Evolutionary conservation across 2,329 filamentous ascomycete genomes (phyloP).

Genomic region (Penicillium sp.): DNA sequence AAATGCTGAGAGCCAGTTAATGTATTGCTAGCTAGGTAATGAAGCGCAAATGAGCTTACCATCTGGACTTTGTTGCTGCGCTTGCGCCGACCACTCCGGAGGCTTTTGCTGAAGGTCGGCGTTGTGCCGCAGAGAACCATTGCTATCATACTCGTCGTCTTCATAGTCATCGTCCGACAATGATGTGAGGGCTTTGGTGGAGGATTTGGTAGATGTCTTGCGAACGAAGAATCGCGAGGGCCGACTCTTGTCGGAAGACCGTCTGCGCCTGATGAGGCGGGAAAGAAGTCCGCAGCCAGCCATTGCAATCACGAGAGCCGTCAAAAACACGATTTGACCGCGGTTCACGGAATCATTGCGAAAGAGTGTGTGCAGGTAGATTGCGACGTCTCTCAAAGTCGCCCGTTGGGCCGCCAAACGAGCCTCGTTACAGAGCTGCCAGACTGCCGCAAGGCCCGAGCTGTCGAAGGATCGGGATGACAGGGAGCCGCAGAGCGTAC

Average conservation of each 20-base stretch:
- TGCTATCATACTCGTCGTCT: constrained; percentile 35
- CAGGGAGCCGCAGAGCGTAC: constrained; percentile 14
- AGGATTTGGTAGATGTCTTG: constrained; percentile 24
- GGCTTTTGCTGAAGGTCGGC: constrained; percentile 18
- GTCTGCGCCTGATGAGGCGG: constrained; percentile 25
- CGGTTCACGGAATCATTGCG: constrained; percentile 30
- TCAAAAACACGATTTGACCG: constrained; percentile 30
- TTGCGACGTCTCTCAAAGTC: constrained; percentile 17
- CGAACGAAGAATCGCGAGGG: constrained; percentile 7
- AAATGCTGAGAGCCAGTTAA: constrained; percentile 26
- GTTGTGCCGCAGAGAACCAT: constrained; percentile 29
- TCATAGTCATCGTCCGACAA: constrained; percentile 39
- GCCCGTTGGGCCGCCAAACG: constrained; percentile 18
- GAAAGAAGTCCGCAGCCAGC: constrained; percentile 35
- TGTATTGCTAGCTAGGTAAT: not conserved
- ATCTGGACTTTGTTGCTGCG: constrained; percentile 27
- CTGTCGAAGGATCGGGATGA: constrained; percentile 6
- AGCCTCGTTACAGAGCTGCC: constrained; percentile 22
- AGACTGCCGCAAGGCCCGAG: constrained; percentile 10
- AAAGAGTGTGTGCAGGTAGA: constrained; percentile 19
- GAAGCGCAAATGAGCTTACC: constrained; percentile 22
- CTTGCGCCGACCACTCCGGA: constrained; percentile 22
- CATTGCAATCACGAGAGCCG: constrained; percentile 34
- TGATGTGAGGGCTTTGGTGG: constrained; percentile 25
- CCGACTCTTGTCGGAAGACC: constrained; percentile 12